phyloP scores from a whole-genome alignment of 148 eudicot species.

The Silene uniflora region DNA sequence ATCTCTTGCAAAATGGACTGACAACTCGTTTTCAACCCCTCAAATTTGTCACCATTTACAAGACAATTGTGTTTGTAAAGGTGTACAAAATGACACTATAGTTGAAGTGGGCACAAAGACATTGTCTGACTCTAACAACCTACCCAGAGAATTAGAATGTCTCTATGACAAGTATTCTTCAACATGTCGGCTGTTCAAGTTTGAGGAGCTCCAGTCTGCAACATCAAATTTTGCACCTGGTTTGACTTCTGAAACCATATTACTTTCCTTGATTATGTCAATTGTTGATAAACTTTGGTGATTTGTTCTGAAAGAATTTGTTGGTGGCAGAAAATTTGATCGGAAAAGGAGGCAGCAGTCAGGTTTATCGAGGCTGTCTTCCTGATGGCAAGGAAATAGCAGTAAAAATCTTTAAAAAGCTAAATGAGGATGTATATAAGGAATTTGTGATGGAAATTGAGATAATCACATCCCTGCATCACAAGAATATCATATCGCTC shows the following conservation, averaged over 20 bases:
- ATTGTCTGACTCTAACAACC: constrained; percentile 25
- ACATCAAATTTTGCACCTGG: constrained; percentile 67
- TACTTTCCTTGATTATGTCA: neutral
- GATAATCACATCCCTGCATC: constrained; percentile 66
- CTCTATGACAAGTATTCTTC: constrained; percentile 69
- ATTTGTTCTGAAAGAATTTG: constrained; percentile 11
- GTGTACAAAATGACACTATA: constrained; percentile 52
- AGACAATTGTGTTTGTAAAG: constrained; percentile 33
- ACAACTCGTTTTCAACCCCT: constrained; percentile 24
- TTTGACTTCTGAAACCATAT: constrained; percentile 28
- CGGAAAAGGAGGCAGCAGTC: constrained; percentile 91
- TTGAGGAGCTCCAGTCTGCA: constrained; percentile 68
- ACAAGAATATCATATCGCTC: constrained; percentile 75
- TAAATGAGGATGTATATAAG: constrained; percentile 50
- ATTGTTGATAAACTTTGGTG: neutral
- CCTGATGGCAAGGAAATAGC: constrained; percentile 76
- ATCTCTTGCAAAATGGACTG: constrained; percentile 60
- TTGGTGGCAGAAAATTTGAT: constrained; percentile 65
- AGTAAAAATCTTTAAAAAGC: constrained; percentile 67
- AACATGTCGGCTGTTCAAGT: constrained; percentile 59
- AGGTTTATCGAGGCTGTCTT: constrained; percentile 73
- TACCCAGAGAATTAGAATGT: constrained; percentile 49
- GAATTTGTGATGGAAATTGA: constrained; percentile 83
- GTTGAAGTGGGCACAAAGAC: constrained; percentile 38
- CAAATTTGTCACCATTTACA: constrained; percentile 20